Conservation (phyloP, 441 rosid genomes). For the Lepidium campestre region DNA sequence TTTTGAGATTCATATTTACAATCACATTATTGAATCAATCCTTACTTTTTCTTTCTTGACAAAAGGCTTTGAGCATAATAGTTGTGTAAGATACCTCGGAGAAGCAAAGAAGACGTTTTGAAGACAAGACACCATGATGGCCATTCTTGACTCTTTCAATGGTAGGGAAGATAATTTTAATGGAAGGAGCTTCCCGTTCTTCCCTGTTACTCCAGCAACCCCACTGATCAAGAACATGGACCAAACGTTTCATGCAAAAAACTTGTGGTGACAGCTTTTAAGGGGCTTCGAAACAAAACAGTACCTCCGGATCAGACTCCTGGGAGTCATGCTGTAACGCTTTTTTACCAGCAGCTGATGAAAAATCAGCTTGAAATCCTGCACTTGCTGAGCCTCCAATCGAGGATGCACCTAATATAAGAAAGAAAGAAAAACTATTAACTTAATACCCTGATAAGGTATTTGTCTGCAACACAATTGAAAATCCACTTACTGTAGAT, state of each 20-base stretch:
- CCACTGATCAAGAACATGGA: conserved; percentile 52
- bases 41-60: not conserved
- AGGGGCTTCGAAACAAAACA: conserved; percentile 1
- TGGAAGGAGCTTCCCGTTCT: conserved; percentile 70
- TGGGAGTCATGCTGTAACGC: conserved; percentile 57
- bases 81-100: conserved; percentile 55
- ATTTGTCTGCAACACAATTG: not conserved
- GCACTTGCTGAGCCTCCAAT: conserved; percentile 70
- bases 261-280: not conserved
- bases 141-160: conserved; percentile 72
- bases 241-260: not conserved
- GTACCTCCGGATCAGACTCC: conserved; percentile 97
- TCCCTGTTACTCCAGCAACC: conserved; percentile 89
- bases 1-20: not conserved
- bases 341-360: conserved; percentile 82
- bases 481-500: conserved; percentile 51
- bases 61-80: not conserved
- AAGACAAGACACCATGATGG: conserved; percentile 53
- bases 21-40: not conserved
- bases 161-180: conserved; percentile 74
- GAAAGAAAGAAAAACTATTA: not conserved
- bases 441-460: not conserved
- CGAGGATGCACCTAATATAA: conserved; percentile 69
- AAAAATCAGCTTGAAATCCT: conserved; percentile 77
- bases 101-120: conserved; percentile 78